Conservation (phyloP, 306 rosid genomes). For the Rubus idaeus region DNA sequence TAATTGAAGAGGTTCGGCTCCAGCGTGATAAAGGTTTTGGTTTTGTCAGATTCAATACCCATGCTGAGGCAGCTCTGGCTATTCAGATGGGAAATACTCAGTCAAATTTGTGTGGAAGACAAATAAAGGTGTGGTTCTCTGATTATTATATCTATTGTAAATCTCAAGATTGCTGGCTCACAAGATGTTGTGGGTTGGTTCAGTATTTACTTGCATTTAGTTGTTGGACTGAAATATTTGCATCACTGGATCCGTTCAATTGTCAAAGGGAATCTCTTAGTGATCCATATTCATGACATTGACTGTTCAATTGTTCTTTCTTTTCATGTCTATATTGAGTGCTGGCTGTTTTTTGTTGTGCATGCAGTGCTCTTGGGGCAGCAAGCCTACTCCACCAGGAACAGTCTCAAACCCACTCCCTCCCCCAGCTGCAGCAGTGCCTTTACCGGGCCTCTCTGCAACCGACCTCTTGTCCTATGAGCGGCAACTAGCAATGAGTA, state of each 20-base stretch:
- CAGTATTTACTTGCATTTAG: background rate
- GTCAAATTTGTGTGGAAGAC: conserved; percentile 70
- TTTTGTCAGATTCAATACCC: conserved; percentile 82
- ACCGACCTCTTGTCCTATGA: conserved; percentile 69
- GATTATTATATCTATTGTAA: background rate
- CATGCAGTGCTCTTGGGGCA: conserved; percentile 93
- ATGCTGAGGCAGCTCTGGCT: conserved; percentile 92
- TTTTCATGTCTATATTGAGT: background rate
- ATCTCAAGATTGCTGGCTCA: background rate
- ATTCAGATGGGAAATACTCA: conserved; percentile 91
- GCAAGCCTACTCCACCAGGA: conserved; percentile 98
- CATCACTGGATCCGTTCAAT: background rate
- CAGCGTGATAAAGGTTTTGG: conserved; percentile 99
- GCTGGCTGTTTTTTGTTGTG: background rate
- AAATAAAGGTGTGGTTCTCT: conserved; percentile 63
- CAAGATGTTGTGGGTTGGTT: background rate
- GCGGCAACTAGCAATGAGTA: conserved; percentile 88
- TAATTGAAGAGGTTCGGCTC: conserved; percentile 91
- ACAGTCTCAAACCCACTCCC: conserved; percentile 94
- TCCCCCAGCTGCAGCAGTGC: conserved; percentile 73
- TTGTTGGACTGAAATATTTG: background rate
- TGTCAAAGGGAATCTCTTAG: background rate
- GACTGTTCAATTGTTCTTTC: background rate
- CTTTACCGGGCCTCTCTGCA: conserved; percentile 72
- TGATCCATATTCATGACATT: background rate